Evolutionary conservation across 495 filamentous ascomycete species (phyloP).

Genomic region (Trichoderma reesei): DNA sequence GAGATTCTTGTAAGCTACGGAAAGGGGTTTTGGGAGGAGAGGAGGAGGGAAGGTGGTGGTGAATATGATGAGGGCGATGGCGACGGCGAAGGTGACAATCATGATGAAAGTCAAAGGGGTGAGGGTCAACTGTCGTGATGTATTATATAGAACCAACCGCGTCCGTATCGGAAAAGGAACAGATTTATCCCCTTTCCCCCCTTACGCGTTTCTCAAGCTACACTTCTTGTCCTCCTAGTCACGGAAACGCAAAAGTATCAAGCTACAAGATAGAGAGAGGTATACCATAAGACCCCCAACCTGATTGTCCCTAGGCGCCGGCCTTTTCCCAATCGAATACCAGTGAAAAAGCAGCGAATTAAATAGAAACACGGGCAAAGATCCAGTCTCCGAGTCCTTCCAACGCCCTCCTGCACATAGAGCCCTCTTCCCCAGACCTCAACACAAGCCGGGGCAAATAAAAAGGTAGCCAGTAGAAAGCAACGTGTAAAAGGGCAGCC

Average conservation of each 20-base stretch:
- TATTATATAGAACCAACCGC: background rate
- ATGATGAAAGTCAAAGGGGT: background rate
- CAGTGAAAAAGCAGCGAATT: background rate
- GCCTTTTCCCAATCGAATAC: background rate
- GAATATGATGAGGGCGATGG: background rate
- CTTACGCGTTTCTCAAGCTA: background rate
- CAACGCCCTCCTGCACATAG: background rate
- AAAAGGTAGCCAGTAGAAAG: background rate
- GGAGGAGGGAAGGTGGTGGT: conserved; percentile 12
- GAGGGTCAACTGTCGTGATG: background rate
- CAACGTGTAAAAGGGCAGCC: background rate
- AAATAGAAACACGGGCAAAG: background rate
- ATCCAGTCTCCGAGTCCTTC: background rate
- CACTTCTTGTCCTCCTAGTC: background rate
- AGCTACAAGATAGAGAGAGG: background rate
- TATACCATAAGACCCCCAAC: background rate
- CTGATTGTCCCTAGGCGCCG: conserved; percentile 3
- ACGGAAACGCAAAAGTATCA: background rate
- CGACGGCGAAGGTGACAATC: no score
- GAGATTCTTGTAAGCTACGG: conserved; percentile 59
- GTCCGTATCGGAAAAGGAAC: background rate
- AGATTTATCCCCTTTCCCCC: background rate
- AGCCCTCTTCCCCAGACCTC: background rate
- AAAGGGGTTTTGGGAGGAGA: conserved; percentile 53
- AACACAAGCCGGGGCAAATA: background rate